phyloP scores from a whole-genome alignment of 2,329 filamentous ascomycete species.

The Raffaelea ambrosiae region DNA sequence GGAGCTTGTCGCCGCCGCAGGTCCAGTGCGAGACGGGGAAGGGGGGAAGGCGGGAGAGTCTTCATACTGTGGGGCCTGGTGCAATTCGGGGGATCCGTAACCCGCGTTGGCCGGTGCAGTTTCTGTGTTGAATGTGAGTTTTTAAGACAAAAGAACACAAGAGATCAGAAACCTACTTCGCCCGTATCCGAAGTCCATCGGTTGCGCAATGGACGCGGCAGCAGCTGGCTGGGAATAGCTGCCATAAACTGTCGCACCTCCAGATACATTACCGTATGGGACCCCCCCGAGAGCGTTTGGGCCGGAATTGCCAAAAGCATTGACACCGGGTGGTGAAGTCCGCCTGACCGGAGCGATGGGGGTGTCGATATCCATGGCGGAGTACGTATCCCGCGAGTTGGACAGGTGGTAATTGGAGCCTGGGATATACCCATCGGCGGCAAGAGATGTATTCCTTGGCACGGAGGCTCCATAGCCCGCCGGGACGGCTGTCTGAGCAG shows the following conservation, averaged over 20 bases:
- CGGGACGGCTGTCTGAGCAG: slow-evolving; percentile 7
- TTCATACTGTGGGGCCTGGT: slow-evolving; percentile 38
- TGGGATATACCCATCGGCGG: slow-evolving; percentile 9
- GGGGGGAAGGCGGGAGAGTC: slow-evolving; percentile 9
- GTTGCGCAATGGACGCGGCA: slow-evolving; percentile 9
- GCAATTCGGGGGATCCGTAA: slow-evolving; percentile 29
- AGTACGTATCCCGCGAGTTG: slow-evolving; percentile 5
- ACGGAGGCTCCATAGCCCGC: neutral
- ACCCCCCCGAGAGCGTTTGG: neutral
- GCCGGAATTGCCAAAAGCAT: neutral
- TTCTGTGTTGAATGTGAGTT: slow-evolving; percentile 20
- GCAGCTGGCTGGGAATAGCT: slow-evolving; percentile 1
- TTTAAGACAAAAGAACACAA: neutral
- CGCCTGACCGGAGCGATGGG: neutral
- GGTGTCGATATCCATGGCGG: slow-evolving; percentile 11
- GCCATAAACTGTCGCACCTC: neutral
- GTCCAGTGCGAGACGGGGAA: slow-evolving; percentile 10
- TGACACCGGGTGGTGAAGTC: neutral
- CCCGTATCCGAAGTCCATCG: slow-evolving; percentile 11
- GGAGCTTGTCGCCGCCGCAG: slow-evolving; percentile 5
- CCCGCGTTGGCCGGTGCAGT: slow-evolving; percentile 29
- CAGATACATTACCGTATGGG: too few species aligned
- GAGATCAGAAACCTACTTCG: slow-evolving; percentile 8
- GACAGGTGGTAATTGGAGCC: slow-evolving; percentile 9
- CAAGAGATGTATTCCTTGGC: slow-evolving; percentile 1